Base-by-base conservation (phyloP, 2,329 filamentous ascomycete genomes). In the Cryphonectria radicalis region DNA sequence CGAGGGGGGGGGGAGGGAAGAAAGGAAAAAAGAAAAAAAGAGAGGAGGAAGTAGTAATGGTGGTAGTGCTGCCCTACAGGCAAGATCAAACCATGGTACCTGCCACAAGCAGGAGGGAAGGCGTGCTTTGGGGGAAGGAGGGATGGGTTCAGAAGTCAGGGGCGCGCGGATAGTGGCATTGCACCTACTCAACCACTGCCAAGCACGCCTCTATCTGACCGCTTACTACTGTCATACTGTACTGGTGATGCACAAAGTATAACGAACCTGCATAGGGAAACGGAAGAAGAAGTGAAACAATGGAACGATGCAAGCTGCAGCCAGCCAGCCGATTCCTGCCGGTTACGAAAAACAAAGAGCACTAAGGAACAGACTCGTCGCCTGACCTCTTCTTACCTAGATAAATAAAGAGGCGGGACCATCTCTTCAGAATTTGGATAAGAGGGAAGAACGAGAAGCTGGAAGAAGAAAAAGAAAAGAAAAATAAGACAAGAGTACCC, bases 391-490 rank as follows among this genome's bases (percentile, higher is more conserved):
- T 22, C 32, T 32, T 10, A 22, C 19, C 3, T n/a, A 8, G 46
- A 50, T 14, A 40, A n/a, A 62, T 62, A 62, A 62, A 62, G 59
- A 62, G 59, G 35, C 59, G 59, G 59, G 19, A 62, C 22, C 59
- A 14, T 62, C 59, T 11, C 32, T 10, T 8, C 17, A 40, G 55
- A 35, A 32, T 19, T 19, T 59, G 5, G 28, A 19, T 11, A 14
- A 40, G 8, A 22, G 4, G 17, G 3, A 40, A 62, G 35, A 62
- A 50, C 10, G 3, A 50, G 46, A 50, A 50, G 28, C 28, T 28
- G 28, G 22, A 50, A 1, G 22, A n/a, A 32, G 6, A 42, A 13
- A n/a, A 64, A n/a, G 1, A 42, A 35, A 42, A 42, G 1, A 40
- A 40, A 4, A 40, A n/a, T n/a, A n/a, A n/a, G n/a, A n/a, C n/a